Conservation (phyloP, 306 rosid genomes). For the Hippophae tibetana region DNA sequence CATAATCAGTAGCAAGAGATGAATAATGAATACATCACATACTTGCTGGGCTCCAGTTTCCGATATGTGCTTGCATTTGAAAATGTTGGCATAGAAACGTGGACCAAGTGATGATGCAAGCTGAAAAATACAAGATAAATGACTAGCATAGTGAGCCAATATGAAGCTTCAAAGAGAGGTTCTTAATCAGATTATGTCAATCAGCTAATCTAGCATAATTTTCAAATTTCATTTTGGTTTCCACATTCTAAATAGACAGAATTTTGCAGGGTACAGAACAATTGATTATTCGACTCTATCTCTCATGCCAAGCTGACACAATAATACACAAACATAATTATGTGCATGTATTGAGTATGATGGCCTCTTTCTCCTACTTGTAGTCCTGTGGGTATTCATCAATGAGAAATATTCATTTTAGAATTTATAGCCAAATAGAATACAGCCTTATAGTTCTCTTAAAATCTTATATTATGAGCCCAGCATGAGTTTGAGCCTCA, state of each 20-base stretch:
- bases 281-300: too few relatives aligned
- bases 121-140: slow-evolving; percentile 36
- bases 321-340: too few relatives aligned
- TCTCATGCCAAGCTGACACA: too few relatives aligned
- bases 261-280: background rate
- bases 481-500: too few relatives aligned
- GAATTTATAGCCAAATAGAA: too few relatives aligned
- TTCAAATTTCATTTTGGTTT: background rate
- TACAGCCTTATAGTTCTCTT: too few relatives aligned
- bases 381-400: too few relatives aligned
- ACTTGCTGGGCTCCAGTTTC: slow-evolving; percentile 99
- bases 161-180: slow-evolving; percentile 11
- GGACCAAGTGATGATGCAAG: slow-evolving; percentile 98
- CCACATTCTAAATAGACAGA: background rate
- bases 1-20: slow-evolving; percentile 6
- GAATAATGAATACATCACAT: slow-evolving; percentile 10
- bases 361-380: too few relatives aligned
- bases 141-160: slow-evolving; percentile 15
- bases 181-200: background rate
- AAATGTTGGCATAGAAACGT: slow-evolving; percentile 84
- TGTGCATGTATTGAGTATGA: too few relatives aligned
- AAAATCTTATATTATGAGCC: too few relatives aligned
- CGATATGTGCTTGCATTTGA: slow-evolving; percentile 98
- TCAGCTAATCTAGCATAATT: background rate
- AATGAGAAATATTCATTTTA: too few relatives aligned